phyloP scores from a whole-genome alignment of 352 stramenopile genomes.

The Globisporangium apiculatum region DNA sequence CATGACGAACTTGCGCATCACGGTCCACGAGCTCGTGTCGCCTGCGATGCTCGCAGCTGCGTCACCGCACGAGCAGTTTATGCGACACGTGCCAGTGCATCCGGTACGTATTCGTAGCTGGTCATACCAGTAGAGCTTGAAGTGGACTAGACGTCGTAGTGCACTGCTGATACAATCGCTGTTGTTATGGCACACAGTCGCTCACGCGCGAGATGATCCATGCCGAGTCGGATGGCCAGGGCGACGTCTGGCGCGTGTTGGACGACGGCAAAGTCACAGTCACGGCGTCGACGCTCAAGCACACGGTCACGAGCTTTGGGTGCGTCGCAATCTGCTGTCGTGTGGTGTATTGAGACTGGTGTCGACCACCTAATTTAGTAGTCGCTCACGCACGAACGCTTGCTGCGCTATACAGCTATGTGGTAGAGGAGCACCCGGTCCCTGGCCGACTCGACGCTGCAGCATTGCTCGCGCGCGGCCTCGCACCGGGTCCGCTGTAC shows the following conservation, averaged over 20 bases:
- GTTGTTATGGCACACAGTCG: conserved; percentile 1
- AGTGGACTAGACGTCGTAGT: background rate
- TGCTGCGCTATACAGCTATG: conserved; percentile 31
- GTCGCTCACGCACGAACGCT: background rate
- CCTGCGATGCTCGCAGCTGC: conserved; percentile 35
- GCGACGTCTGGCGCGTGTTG: conserved; percentile 60
- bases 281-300: conserved; percentile 54
- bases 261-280: conserved; percentile 65
- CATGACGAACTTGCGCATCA: conserved; percentile 66
- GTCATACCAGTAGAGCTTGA: too few relatives aligned
- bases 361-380: background rate
- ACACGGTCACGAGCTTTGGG: conserved; percentile 77
- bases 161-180: background rate
- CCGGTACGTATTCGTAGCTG: conserved; percentile 22
- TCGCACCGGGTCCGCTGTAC: conserved; percentile 89
- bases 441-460: conserved; percentile 84
- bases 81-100: conserved; percentile 47
- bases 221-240: conserved; percentile 45
- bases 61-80: conserved; percentile 54
- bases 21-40: conserved; percentile 68
- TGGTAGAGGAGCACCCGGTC: conserved; percentile 66
- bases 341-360: background rate
- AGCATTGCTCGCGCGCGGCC: conserved; percentile 63
- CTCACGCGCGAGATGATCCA: conserved; percentile 49
- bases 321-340: background rate